Percentiles rank a stretch among this genome's conserved stretches.
These are phyloP conservation scores for Pilaira anomala DNA, from an alignment of 192 early-diverging fungal genomes.

Conservation along the genomic window DNA sequence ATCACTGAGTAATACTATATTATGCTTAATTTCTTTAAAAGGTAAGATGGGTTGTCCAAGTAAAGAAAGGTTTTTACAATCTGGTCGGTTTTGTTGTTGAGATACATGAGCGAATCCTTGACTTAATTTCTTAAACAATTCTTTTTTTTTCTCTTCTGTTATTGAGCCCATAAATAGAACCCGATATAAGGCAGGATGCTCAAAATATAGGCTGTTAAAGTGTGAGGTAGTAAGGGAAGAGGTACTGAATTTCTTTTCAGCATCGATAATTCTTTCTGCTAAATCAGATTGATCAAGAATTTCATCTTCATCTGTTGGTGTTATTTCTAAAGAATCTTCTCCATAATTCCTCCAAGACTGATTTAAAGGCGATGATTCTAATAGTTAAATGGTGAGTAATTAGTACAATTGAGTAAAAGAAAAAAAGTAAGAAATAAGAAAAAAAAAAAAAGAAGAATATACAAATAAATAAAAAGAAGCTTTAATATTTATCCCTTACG, in stretches of 20 bases:
- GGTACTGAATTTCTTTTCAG: background rate
- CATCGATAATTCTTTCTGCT: background rate
- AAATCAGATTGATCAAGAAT: background rate
- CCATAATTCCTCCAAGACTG: too few relatives aligned
- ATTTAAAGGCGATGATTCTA: too few relatives aligned
- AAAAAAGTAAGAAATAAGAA: too few relatives aligned
- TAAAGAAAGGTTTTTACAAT: background rate
- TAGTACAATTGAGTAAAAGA: too few relatives aligned
- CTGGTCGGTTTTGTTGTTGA: background rate
- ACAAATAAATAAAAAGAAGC: too few relatives aligned
- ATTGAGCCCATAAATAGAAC: conserved; percentile 30
- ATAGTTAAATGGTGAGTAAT: too few relatives aligned
- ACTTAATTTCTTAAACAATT: conserved; percentile 27
- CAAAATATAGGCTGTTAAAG: background rate
- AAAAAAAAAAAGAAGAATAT: too few relatives aligned
- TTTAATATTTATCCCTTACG: too few relatives aligned
- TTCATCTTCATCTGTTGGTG: background rate
- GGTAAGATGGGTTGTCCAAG: background rate
- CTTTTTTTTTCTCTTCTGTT: conserved; percentile 19
- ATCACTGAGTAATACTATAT: conserved; percentile 16
- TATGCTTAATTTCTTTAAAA: conserved; percentile 28
- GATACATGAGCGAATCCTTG: conserved; percentile 22
- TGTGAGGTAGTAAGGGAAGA: background rate
- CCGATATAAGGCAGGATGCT: conserved; percentile 17
- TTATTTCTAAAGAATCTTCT: conserved; percentile 5